Percentiles rank a stretch among this genome's conserved stretches.
These are phyloP conservation scores for Rubus parviflorus DNA, from an alignment of 306 rosid species.

Conservation along the genomic window DNA sequence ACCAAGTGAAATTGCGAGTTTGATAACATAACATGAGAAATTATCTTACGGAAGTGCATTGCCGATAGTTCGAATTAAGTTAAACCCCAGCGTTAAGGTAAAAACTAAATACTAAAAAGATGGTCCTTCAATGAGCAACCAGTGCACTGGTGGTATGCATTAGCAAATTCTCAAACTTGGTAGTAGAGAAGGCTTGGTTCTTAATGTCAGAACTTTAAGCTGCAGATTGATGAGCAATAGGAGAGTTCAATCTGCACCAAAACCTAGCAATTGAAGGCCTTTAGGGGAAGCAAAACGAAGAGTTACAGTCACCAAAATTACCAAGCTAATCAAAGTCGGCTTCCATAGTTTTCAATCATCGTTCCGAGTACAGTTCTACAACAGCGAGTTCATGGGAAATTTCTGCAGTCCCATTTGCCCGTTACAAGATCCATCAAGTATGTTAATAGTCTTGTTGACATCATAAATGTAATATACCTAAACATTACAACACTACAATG, in stretches of 20 bases:
- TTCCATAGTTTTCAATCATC: background rate
- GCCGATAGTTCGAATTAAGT: no score
- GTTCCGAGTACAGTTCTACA: background rate
- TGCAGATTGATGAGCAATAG: background rate
- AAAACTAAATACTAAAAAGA: no score
- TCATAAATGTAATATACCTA: background rate
- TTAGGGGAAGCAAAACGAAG: background rate
- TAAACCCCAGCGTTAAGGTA: no score
- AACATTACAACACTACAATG: conserved; percentile 1
- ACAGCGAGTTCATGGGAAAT: background rate
- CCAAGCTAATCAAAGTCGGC: background rate
- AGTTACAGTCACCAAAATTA: background rate
- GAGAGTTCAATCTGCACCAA: background rate
- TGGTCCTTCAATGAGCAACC: no score
- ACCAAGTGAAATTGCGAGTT: background rate
- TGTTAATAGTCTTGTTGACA: background rate
- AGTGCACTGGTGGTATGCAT: no score
- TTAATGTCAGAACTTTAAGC: background rate
- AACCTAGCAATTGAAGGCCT: background rate
- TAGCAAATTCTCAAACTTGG: no score
- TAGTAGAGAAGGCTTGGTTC: no score
- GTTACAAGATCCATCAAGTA: background rate
- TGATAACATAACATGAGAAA: background rate
- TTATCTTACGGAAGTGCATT: no score
- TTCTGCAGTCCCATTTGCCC: background rate